These are phyloP conservation scores for Trichosanthes truncata DNA, from an alignment of 306 rosid genomes.

Conservation along the genomic window DNA sequence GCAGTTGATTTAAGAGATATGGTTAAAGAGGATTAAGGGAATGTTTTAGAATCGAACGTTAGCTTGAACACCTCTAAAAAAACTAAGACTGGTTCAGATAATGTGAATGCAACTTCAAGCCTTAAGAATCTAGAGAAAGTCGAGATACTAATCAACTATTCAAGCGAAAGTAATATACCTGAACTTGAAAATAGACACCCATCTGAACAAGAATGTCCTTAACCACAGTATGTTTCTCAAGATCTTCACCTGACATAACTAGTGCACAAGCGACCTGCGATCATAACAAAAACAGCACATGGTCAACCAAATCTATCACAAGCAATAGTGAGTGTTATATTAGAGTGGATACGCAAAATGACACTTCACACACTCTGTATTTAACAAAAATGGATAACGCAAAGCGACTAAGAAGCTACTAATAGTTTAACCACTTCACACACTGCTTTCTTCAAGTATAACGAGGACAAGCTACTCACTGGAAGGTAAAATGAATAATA, in stretches of 20 bases:
- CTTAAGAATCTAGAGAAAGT: not conserved
- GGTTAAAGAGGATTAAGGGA: not conserved
- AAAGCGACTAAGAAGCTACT: not conserved
- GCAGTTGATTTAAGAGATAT: not conserved
- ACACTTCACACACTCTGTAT: not conserved
- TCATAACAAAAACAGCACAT: not conserved
- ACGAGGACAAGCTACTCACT: constrained; percentile 30
- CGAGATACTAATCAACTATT: not conserved
- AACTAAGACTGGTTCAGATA: not conserved
- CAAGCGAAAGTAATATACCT: constrained; percentile 14
- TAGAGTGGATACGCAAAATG: not conserved
- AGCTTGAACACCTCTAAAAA: not conserved
- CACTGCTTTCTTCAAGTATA: not conserved
- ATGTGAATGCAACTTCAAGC: not conserved
- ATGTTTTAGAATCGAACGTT: not conserved
- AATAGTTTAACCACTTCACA: not conserved
- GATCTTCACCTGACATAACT: constrained; percentile 33
- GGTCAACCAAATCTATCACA: not conserved
- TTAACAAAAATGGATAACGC: not conserved
- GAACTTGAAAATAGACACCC: constrained; percentile 49
- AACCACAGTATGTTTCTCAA: constrained; percentile 29
- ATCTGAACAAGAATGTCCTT: constrained; percentile 31
- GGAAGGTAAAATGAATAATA: constrained; percentile 96
- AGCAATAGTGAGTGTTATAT: not conserved
- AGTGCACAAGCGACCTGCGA: constrained; percentile 41